Conservation (phyloP, 169 alveolate genomes). For the Cryptosporidium bovis region DNA sequence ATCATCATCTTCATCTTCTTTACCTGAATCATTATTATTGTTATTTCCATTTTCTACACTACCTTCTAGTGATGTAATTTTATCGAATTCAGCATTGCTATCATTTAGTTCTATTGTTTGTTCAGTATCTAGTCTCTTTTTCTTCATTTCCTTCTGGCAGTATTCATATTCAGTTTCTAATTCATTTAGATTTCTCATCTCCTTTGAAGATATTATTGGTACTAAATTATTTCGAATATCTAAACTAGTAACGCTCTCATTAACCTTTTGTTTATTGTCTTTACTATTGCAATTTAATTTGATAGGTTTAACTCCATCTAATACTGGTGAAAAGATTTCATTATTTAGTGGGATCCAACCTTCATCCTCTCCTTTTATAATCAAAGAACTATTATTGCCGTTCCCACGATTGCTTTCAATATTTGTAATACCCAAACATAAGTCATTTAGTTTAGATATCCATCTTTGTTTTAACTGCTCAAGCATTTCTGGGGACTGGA, state of each 20-base stretch:
- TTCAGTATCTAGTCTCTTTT: conserved; percentile 2
- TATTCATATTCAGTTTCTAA: conserved; percentile 18
- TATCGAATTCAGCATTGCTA: background rate
- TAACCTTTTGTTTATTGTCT: no score
- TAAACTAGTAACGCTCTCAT: no score
- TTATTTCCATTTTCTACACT: background rate
- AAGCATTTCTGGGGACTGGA: conserved; percentile 62
- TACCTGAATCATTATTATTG: background rate
- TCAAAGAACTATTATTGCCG: background rate
- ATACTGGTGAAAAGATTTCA: conserved; percentile 24
- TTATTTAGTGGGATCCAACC: conserved; percentile 27
- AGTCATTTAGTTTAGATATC: conserved; percentile 61
- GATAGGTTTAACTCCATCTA: conserved; percentile 49
- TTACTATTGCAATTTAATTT: background rate
- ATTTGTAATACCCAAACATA: conserved; percentile 31
- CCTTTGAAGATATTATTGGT: conserved; percentile 53
- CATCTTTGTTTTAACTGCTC: conserved; percentile 48
- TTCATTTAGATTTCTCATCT: conserved; percentile 43
- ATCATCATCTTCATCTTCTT: conserved; percentile 46
- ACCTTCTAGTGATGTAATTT: background rate
- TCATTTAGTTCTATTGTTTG: background rate
- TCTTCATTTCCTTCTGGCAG: background rate
- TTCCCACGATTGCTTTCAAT: background rate
- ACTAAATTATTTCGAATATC: background rate
- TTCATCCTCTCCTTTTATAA: background rate